A percentile compares a stretch with the other conserved stretches of the same genome.
Evolutionary conservation across 2,329 filamentous ascomycete genomes (phyloP).

Genomic region (Pseudocercospora ulei): DNA sequence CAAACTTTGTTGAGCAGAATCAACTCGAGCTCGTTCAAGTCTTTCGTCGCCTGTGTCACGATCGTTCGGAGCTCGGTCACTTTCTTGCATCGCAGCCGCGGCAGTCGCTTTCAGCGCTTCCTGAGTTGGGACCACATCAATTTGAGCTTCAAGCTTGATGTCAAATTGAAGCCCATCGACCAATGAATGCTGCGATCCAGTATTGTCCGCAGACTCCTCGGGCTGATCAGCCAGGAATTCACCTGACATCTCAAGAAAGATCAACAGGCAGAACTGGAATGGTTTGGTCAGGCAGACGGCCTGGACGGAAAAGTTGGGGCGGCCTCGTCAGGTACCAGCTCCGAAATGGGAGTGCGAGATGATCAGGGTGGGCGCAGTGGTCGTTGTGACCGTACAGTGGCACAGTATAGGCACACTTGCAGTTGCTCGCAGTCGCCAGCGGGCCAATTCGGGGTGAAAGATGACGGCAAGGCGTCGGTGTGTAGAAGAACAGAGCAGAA

Average conservation of each 20-base stretch:
- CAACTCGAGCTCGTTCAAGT: conserved; percentile 16
- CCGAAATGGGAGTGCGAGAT: no score
- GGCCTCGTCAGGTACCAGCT: no score
- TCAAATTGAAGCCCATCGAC: conserved; percentile 2
- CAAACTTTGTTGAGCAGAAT: conserved; percentile 21
- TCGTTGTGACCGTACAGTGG: no score
- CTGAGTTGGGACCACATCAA: conserved; percentile 1
- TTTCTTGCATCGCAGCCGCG: conserved; percentile 17
- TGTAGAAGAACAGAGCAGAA: conserved; percentile 1
- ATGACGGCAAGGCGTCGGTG: conserved; percentile 7
- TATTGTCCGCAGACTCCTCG: background rate
- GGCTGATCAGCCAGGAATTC: conserved; percentile 6
- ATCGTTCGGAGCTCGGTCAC: conserved; percentile 7
- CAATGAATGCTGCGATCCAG: background rate
- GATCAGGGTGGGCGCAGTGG: no score
- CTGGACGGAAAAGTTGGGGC: background rate
- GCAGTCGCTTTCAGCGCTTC: conserved; percentile 17
- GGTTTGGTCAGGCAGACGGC: no score
- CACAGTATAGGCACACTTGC: no score
- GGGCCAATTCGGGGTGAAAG: background rate
- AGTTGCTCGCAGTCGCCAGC: background rate
- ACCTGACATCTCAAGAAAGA: conserved; percentile 9
- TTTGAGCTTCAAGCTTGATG: conserved; percentile 5
- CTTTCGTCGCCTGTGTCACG: conserved; percentile 6
- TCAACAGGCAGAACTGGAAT: no score